A percentile compares a stretch with the other conserved stretches of the same genome.
phyloP scores from a whole-genome alignment of 2,329 filamentous ascomycete genomes.

The Blastomyces silverae region DNA sequence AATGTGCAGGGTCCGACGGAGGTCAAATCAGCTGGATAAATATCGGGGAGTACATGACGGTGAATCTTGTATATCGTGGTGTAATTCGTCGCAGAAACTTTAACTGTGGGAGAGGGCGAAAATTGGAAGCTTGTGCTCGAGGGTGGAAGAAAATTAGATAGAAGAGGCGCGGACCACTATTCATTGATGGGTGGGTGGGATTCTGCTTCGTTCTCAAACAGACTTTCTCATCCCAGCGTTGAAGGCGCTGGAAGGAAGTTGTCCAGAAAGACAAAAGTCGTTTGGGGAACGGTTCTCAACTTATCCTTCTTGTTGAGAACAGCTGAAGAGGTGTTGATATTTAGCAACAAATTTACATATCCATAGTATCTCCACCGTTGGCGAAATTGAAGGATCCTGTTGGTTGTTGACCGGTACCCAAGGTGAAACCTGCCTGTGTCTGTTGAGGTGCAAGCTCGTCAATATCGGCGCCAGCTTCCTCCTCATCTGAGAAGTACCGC shows the following conservation, averaged over 20 bases:
- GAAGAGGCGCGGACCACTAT: not conserved
- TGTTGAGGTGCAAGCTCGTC: slow-evolving; percentile 70
- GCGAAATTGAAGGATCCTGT: slow-evolving; percentile 86
- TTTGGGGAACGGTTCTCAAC: no score
- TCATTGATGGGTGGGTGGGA: not conserved
- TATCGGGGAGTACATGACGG: slow-evolving; percentile 41
- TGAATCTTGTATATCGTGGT: slow-evolving; percentile 44
- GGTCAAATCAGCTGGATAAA: slow-evolving; percentile 12
- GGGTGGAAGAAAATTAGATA: slow-evolving; percentile 7
- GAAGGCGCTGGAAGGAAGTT: not conserved
- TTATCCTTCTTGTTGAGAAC: not conserved
- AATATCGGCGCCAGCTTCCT: slow-evolving; percentile 70
- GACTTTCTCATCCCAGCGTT: not conserved
- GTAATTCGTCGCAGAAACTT: slow-evolving; percentile 25
- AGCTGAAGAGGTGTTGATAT: not conserved
- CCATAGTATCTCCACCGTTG: slow-evolving; percentile 64
- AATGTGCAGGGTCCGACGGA: slow-evolving; percentile 9
- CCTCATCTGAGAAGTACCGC: slow-evolving; percentile 99
- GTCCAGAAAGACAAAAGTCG: not conserved
- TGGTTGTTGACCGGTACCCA: slow-evolving; percentile 54
- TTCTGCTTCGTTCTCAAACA: not conserved
- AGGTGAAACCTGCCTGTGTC: slow-evolving; percentile 69
- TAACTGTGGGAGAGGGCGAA: slow-evolving; percentile 14
- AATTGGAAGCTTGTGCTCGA: slow-evolving; percentile 3
- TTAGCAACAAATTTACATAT: slow-evolving; percentile 52